Evolutionary conservation across 352 stramenopile species (phyloP).

Genomic region (Phytopythium oedochilum): DNA sequence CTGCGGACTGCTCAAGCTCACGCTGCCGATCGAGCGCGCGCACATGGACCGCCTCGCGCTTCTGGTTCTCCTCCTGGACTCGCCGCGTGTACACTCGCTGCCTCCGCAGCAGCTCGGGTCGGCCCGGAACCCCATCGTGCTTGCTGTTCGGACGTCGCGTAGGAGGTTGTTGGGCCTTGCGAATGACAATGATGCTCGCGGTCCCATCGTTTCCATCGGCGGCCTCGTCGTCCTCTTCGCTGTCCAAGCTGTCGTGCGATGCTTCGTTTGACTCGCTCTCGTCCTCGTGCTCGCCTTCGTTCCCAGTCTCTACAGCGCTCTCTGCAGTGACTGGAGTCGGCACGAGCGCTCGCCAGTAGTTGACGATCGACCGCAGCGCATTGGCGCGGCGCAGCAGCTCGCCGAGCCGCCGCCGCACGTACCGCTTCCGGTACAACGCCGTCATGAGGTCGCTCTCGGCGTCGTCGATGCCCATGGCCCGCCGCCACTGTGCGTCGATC

Average conservation of each 20-base stretch:
- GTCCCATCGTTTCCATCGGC: background rate
- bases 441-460: constrained; percentile 45
- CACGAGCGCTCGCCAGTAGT: constrained; percentile 33
- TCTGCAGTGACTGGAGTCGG: constrained; percentile 4
- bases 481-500: constrained; percentile 61
- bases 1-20: constrained; percentile 14
- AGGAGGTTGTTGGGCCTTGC: background rate
- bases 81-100: constrained; percentile 38
- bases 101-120: constrained; percentile 27
- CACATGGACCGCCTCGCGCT: constrained; percentile 20
- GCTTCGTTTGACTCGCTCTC: background rate
- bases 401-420: constrained; percentile 35
- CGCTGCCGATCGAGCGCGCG: constrained; percentile 22
- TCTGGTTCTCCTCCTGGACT: constrained; percentile 32
- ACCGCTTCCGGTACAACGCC: constrained; percentile 62
- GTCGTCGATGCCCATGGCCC: constrained; percentile 55
- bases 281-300: background rate
- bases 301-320: background rate
- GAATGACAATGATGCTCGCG: constrained; percentile 14
- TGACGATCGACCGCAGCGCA: constrained; percentile 19
- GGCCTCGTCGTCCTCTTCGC: background rate
- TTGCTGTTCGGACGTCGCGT: background rate
- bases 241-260: too few species aligned
- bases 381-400: constrained; percentile 24
- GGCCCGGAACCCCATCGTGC: constrained; percentile 4